Evolutionary conservation across 495 filamentous ascomycete species (phyloP).

Genomic region (Coniosporium apollinis): DNA sequence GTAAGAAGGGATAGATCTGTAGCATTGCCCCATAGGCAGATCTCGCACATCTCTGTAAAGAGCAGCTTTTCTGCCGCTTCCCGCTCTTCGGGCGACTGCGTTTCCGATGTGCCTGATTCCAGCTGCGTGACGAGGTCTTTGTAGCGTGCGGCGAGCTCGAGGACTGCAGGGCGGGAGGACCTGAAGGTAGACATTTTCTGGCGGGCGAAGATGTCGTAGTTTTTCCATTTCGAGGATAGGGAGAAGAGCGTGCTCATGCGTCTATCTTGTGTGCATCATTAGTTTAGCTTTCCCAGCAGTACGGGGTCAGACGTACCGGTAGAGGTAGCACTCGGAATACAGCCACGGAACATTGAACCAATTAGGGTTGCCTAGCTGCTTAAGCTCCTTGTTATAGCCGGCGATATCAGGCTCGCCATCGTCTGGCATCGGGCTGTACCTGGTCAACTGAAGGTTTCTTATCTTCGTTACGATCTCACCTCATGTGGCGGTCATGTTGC

Average conservation of each 20-base stretch:
- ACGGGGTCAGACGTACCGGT: slow-evolving; percentile 50
- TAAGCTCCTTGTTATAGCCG: slow-evolving; percentile 77
- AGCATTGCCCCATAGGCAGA: slow-evolving; percentile 95
- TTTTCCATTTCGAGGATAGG: slow-evolving; percentile 73
- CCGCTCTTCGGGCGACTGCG: slow-evolving; percentile 23
- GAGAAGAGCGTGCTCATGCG: slow-evolving; percentile 60
- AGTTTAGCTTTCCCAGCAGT: no score
- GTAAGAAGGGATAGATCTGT: slow-evolving; percentile 88
- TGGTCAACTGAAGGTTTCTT: neutral
- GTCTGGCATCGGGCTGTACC: slow-evolving; percentile 54
- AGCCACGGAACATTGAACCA: slow-evolving; percentile 85
- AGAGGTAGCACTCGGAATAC: slow-evolving; percentile 86
- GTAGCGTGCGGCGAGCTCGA: slow-evolving; percentile 71
- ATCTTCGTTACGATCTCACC: slow-evolving; percentile 30
- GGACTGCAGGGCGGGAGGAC: slow-evolving; percentile 77
- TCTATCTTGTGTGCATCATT: slow-evolving; percentile 26
- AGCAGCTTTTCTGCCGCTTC: slow-evolving; percentile 58
- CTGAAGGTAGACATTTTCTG: slow-evolving; percentile 90
- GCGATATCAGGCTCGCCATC: slow-evolving; percentile 58
- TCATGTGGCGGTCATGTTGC: slow-evolving; percentile 73
- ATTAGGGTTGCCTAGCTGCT: slow-evolving; percentile 49
- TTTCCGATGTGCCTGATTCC: slow-evolving; percentile 21
- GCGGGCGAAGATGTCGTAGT: slow-evolving; percentile 76
- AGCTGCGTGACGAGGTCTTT: slow-evolving; percentile 45
- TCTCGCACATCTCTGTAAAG: slow-evolving; percentile 89